Conservation (phyloP, 2,329 filamentous ascomycete species). For the Trichoderma sp. region DNA sequence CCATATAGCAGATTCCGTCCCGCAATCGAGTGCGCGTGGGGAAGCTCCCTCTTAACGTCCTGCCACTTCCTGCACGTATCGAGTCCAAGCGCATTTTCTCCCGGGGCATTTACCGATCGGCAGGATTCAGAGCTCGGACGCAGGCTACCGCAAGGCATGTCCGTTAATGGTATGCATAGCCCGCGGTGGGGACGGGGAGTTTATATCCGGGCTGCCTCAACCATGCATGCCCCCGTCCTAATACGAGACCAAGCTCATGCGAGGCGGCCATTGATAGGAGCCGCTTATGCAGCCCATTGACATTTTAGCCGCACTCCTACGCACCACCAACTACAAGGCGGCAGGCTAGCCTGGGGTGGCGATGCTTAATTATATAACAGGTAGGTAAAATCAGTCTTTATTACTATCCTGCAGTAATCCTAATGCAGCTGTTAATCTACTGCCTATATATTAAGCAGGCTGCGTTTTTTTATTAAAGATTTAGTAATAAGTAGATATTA, state of each 20-base stretch:
- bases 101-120: constrained; percentile 10
- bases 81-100: not conserved
- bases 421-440: too few species aligned
- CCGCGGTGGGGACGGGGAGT: constrained; percentile 6
- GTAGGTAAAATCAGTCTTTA: too few species aligned
- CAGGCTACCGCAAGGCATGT: not conserved
- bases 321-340: not conserved
- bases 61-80: not conserved
- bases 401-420: too few species aligned
- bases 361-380: not conserved
- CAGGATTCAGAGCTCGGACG: constrained; percentile 8
- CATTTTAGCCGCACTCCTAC: not conserved
- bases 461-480: too few species aligned
- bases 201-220: not conserved
- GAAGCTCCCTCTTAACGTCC: not conserved
- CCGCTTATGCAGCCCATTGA: constrained; percentile 6
- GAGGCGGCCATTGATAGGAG: not conserved
- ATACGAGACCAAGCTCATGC: not conserved
- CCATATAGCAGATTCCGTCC: not conserved
- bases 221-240: not conserved
- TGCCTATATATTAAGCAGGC: too few species aligned
- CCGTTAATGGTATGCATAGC: not conserved
- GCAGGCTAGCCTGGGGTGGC: not conserved
- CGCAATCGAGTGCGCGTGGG: not conserved
- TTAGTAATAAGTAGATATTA: too few species aligned